These are phyloP conservation scores for Gloeopeniophorella convolvens DNA, from an alignment of 768 basidiomycete species.

Conservation along the genomic window DNA sequence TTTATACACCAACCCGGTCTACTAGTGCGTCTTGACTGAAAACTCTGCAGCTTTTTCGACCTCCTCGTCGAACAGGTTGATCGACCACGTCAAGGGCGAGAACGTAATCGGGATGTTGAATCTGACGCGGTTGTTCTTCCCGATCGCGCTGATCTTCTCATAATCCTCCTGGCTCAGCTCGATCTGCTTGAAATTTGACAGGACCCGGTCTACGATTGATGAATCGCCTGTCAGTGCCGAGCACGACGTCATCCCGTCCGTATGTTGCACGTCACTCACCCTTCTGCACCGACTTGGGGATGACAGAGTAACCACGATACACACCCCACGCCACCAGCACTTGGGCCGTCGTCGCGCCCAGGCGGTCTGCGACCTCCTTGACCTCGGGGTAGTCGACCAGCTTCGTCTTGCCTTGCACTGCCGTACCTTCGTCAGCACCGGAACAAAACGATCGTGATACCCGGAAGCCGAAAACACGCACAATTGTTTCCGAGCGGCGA, in stretches of 20 bases:
- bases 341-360: constrained; percentile 67
- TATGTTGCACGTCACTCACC: constrained; percentile 24
- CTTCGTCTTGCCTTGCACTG: constrained; percentile 55
- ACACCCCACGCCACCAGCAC: constrained; percentile 79
- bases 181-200: constrained; percentile 74
- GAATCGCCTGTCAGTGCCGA: neutral
- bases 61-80: constrained; percentile 64
- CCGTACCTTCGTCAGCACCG: constrained; percentile 1
- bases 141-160: constrained; percentile 48
- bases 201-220: constrained; percentile 57
- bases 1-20: too few relatives aligned
- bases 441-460: neutral
- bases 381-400: constrained; percentile 64
- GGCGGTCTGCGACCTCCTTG: constrained; percentile 52
- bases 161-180: constrained; percentile 61
- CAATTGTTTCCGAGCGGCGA: constrained; percentile 77
- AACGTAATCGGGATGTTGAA: constrained; percentile 64
- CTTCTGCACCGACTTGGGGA: constrained; percentile 76
- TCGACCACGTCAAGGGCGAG: constrained; percentile 57
- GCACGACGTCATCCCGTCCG: neutral
- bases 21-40: too few relatives aligned
- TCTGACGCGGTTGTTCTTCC: constrained; percentile 40
- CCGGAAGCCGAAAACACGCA: constrained; percentile 28
- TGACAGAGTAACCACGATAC: constrained; percentile 70
- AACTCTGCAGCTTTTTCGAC: constrained; percentile 36